Evolutionary conservation across 371 early-diverging fungal genomes (phyloP), one percentile per base, ranked within the genome.

Genomic region (Capillidium rhysosporum): DNA sequence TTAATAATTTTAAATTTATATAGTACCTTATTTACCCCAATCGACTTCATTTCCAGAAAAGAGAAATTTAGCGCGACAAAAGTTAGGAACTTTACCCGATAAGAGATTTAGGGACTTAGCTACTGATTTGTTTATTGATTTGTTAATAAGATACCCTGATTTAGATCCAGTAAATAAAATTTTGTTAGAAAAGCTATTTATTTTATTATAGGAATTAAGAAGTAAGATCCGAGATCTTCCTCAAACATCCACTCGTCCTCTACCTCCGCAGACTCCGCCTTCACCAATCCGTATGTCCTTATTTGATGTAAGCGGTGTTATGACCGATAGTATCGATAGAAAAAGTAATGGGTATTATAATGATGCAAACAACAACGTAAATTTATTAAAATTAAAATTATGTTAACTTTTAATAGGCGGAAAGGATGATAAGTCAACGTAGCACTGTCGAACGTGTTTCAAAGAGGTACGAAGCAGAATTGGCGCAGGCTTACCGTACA

Each of bases 61-160:
- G 66, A 77, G 94, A 45, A 96, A 96, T 69, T 94, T 94, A 62
- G 96, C 94, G 1, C 76, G 96, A 30, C 92, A 93, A 61, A 96
- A 96, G 62, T 73, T 96, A 7, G 90, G 94, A 12, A 92, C 92
- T 0, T 70, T 96, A 2, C 81, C 88, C 8, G 71, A 64, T 48
- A 64, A 76, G 45, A 75, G 91, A 44, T 96, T 94, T 68, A 82
- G 83, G 57, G 92, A 92, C 64, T 69, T 95, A 23, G 89, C 88
- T 0, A 82, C 80, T 56, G 92, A 95, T 65, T 87, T 95, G 9
- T 85, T 82, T 62, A 82, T 73, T 60, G 92, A 92, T 66, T 62
- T 92, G 23, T 73, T 73, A 44, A 63, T 80, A 30, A 69, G 86
- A 56, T 88, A 77, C 60, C 82, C 85, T 0, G 61, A 63, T n/a